Conservation (phyloP, 441 rosid genomes). For the Populus trichocarpa region DNA sequence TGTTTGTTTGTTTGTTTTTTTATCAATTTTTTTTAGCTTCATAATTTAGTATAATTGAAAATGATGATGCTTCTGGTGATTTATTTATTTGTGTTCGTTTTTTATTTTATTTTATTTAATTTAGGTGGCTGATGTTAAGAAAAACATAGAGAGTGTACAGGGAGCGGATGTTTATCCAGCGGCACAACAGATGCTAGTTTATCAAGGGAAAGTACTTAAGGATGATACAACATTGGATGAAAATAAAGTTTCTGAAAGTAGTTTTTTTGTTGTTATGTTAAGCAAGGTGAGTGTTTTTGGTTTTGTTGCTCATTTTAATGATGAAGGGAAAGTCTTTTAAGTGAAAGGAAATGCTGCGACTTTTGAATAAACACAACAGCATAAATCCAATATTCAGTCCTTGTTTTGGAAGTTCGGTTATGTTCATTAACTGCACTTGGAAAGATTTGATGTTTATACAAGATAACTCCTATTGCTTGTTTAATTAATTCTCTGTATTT, state of each 20-base stretch:
- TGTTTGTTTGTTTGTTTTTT: neutral
- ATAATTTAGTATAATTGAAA: too few relatives aligned
- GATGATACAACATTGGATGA: constrained; percentile 63
- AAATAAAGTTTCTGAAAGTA: constrained; percentile 65
- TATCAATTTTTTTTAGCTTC: too few relatives aligned
- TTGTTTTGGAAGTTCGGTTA: neutral
- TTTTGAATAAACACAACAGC: neutral
- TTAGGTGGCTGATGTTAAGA: constrained; percentile 67
- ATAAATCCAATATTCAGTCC: neutral
- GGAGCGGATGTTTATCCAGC: constrained; percentile 61
- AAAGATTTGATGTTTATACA: neutral
- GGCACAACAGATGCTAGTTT: constrained; percentile 67
- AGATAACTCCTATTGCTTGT: neutral
- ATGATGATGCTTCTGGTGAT: neutral
- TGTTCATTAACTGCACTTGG: neutral
- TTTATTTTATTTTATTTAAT: neutral
- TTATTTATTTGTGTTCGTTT: neutral
- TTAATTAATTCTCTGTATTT: neutral
- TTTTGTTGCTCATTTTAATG: neutral
- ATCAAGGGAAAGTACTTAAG: constrained; percentile 78
- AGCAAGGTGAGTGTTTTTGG: constrained; percentile 42
- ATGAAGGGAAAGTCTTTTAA: neutral
- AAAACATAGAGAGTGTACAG: constrained; percentile 52
- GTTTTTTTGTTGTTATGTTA: constrained; percentile 73
- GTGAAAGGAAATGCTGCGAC: neutral